Evolutionary conservation across 208 protist species (phyloP), one percentile per base, ranked within the genome.

Genomic region (Trypanosoma platydactyli): DNA sequence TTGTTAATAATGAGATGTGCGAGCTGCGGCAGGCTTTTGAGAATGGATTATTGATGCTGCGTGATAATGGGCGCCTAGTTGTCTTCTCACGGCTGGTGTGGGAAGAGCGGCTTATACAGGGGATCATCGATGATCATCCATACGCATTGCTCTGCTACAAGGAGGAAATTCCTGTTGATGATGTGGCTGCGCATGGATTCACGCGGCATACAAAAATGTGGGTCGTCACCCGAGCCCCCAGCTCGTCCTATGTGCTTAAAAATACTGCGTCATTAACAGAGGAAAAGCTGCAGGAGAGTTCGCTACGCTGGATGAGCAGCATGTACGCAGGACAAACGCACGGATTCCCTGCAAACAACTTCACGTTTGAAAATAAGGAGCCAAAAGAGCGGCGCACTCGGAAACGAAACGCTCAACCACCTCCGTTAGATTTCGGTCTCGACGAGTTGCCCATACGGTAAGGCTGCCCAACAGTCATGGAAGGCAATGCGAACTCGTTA

Each of bases 301-400:
- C 85, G 0, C 27, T 89, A 42, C 80, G 84, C 3, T 94, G 90
- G 88, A 78, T 96, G 72, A 79, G 64, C 40, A 87, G 87, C 12
- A 80, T 89, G 55, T 88, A 84, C 58, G 90, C 84, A 0, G 84
- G 86, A 6, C 87, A 94, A 50, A 93, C 90, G 7, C 65, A 86
- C 38, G 90, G 90, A 24, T 96, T 96, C 55, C 90, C 90, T 5
- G 90, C 90, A 15, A 69, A 94, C 56, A 94, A 96, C 52, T 90
- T 94, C 55, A 91, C 90, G 0, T 94, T 96, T 68, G 79, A 88
- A 51, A 71, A 77, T 51, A 64, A 76, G 42, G 83, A 91, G 41
- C 38, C 35, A 15, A 82, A 87, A 55, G 87, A 95, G 50, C 59
- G 76, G 35, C 41, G 46, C 0, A 75, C 72, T 4, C 24, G 74